Evolutionary conservation across 106 monocot species (phyloP).

Genomic region (Acorus gramineus): DNA sequence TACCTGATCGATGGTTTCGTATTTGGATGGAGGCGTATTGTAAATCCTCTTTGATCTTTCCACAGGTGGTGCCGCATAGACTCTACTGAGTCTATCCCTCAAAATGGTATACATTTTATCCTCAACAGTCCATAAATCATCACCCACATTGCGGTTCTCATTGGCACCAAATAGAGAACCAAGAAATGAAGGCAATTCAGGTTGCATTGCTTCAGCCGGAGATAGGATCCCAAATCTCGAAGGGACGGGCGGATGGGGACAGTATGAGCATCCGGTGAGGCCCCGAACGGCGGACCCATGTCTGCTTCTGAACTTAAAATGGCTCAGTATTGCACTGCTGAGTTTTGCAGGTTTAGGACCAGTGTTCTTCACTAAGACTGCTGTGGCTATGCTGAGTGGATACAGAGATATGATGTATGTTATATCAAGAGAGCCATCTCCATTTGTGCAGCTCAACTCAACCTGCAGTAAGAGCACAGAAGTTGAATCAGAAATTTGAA

Average conservation of each 20-base stretch:
- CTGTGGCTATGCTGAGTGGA: slow-evolving; percentile 64
- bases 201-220: slow-evolving; percentile 55
- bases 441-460: slow-evolving; percentile 80
- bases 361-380: slow-evolving; percentile 69
- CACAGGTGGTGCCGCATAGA: slow-evolving; percentile 63
- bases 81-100: slow-evolving; percentile 53
- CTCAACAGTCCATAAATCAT: slow-evolving; percentile 48
- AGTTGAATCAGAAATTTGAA: no score
- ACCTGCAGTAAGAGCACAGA: no score
- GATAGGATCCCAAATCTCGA: slow-evolving; percentile 58
- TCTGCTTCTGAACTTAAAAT: slow-evolving; percentile 53
- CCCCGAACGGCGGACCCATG: slow-evolving; percentile 60
- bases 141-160: not conserved
- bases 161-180: slow-evolving; percentile 1
- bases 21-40: slow-evolving; percentile 71
- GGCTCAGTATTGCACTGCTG: slow-evolving; percentile 61
- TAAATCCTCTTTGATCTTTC: slow-evolving; percentile 71
- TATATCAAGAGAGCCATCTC: slow-evolving; percentile 52
- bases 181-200: slow-evolving; percentile 25
- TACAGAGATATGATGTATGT: slow-evolving; percentile 73
- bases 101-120: slow-evolving; percentile 49
- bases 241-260: slow-evolving; percentile 40
- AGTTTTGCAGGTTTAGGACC: slow-evolving; percentile 42
- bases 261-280: slow-evolving; percentile 62
- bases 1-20: slow-evolving; percentile 78